phyloP scores from a whole-genome alignment of 1,284 basidiomycete species.

The Melampsora occidentalis region DNA sequence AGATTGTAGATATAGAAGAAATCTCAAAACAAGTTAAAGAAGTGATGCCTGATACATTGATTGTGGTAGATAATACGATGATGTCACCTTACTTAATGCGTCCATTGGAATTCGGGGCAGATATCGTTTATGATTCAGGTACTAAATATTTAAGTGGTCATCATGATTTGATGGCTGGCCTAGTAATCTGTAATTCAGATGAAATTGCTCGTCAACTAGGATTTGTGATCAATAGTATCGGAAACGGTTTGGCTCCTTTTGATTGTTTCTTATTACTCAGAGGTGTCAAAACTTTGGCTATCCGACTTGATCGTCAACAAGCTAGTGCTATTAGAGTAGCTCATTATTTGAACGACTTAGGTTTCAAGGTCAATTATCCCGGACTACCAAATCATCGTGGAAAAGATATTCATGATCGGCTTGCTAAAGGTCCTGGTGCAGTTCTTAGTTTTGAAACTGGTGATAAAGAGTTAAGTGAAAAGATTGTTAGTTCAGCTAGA shows the following conservation, averaged over 20 bases:
- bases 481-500: conserved; percentile 84
- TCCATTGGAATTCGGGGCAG: conserved; percentile 90
- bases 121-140: conserved; percentile 95
- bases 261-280: conserved; percentile 94
- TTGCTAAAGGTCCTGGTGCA: conserved; percentile 84
- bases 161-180: conserved; percentile 98
- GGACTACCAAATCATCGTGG: conserved; percentile 80
- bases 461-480: conserved; percentile 83
- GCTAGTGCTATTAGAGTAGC: conserved; percentile 79
- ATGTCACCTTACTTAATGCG: conserved; percentile 98
- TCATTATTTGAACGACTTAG: conserved; percentile 74
- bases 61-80: conserved; percentile 99
- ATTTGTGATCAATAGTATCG: conserved; percentile 92
- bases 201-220: conserved; percentile 85
- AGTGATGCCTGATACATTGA: conserved; percentile 69
- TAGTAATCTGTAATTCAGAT: conserved; percentile 85
- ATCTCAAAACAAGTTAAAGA: conserved; percentile 79
- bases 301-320: conserved; percentile 95
- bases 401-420: conserved; percentile 79
- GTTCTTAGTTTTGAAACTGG: conserved; percentile 94
- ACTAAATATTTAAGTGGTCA: conserved; percentile 98
- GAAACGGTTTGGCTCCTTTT: conserved; percentile 92
- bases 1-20: conserved; percentile 83
- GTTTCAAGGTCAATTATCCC: conserved; percentile 92
- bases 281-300: conserved; percentile 92